phyloP scores from a whole-genome alignment of 1,139 yeast genomes.

The Nematodospora anomalae region DNA sequence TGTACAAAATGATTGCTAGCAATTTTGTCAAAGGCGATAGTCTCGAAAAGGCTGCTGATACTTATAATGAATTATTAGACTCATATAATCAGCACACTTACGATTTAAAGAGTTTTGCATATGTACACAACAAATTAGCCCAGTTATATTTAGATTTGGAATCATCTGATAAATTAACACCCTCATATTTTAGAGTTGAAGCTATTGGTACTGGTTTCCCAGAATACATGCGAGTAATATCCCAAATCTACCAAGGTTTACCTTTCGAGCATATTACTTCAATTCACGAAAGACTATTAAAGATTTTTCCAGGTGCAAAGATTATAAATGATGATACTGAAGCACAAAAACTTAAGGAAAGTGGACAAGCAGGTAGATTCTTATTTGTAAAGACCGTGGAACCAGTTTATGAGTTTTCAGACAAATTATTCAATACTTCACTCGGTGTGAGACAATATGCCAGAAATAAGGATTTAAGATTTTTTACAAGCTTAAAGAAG shows the following conservation, averaged over 20 bases:
- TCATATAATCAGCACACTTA: conserved; percentile 74
- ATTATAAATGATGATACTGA: conserved; percentile 68
- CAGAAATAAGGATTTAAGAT: conserved; percentile 67
- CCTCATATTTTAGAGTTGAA: conserved; percentile 78
- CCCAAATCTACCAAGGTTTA: conserved; percentile 80
- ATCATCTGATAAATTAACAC: conserved; percentile 68
- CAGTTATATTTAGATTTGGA: conserved; percentile 68
- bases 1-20: conserved; percentile 70
- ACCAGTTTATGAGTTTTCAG: conserved; percentile 60
- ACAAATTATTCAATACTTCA: conserved; percentile 47
- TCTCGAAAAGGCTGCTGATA: conserved; percentile 73
- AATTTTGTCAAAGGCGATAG: conserved; percentile 73
- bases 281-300: conserved; percentile 72
- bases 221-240: conserved; percentile 67
- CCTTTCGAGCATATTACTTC: conserved; percentile 88
- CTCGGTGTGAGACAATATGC: conserved; percentile 68
- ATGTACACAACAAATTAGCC: conserved; percentile 69
- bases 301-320: conserved; percentile 81
- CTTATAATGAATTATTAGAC: conserved; percentile 73
- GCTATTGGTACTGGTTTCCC: conserved; percentile 90
- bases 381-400: conserved; percentile 72
- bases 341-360: conserved; percentile 50
- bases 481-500: conserved; percentile 68
- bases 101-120: conserved; percentile 75
- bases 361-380: conserved; percentile 60